A percentile compares a stretch with the other conserved stretches of the same genome.
phyloP scores from a whole-genome alignment of 2,329 filamentous ascomycete genomes.

The Pseudocercospora cruenta region DNA sequence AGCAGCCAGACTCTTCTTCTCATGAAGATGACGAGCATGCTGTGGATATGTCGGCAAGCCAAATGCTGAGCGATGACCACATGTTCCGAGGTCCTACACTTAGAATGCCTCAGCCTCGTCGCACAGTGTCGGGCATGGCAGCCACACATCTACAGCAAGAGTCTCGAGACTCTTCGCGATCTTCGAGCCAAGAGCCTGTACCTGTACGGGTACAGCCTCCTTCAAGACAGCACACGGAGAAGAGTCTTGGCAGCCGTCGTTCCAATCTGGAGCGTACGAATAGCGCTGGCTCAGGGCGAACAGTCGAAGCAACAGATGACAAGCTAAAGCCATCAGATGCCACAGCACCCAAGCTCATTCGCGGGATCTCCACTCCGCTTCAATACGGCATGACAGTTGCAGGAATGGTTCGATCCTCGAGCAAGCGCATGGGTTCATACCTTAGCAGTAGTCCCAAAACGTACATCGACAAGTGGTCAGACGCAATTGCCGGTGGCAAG shows the following conservation, averaged over 20 bases:
- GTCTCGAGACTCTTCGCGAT: constrained; percentile 44
- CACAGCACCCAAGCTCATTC: constrained; percentile 22
- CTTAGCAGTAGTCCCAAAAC: constrained; percentile 91
- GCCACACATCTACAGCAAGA: constrained; percentile 36
- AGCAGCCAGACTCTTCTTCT: constrained; percentile 31
- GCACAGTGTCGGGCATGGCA: constrained; percentile 25
- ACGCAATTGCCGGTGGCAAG: constrained; percentile 91
- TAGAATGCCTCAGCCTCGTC: constrained; percentile 29
- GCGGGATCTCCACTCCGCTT: constrained; percentile 28
- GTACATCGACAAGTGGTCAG: constrained; percentile 94
- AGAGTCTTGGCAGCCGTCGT: constrained; percentile 10
- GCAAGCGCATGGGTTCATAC: constrained; percentile 67
- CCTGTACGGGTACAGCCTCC: constrained; percentile 36
- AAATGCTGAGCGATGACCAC: constrained; percentile 84
- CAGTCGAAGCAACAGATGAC: constrained; percentile 16
- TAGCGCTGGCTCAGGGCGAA: constrained; percentile 24
- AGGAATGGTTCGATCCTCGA: constrained; percentile 57
- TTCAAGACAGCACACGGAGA: constrained; percentile 33
- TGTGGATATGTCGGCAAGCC: constrained; percentile 71
- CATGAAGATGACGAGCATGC: constrained; percentile 22
- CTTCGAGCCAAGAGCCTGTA: constrained; percentile 32
- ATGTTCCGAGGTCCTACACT: constrained; percentile 83
- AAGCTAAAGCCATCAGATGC: constrained; percentile 11
- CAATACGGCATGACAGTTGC: constrained; percentile 28
- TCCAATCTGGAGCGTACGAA: constrained; percentile 17